Conservation (phyloP, 108 stramenopile genomes). For the Nannochloropsis salina region DNA sequence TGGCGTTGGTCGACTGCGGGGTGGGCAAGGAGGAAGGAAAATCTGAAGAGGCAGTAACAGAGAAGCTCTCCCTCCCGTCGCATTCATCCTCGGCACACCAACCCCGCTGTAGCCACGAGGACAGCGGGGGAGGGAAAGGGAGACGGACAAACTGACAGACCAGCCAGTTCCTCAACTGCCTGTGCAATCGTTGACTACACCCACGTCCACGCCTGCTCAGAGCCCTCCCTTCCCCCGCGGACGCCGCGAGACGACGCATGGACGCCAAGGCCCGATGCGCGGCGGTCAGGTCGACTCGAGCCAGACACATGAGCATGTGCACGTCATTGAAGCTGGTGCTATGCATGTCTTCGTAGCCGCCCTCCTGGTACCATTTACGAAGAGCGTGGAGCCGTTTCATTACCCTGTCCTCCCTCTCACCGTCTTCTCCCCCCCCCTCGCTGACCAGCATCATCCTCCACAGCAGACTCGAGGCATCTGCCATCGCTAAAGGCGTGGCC, state of each 20-base stretch:
- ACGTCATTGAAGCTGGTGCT: background rate
- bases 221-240: background rate
- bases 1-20: slow-evolving; percentile 1
- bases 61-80: background rate
- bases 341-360: background rate
- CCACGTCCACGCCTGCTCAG: too few relatives aligned
- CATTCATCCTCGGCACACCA: background rate
- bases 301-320: background rate
- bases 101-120: background rate
- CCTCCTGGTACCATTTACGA: background rate
- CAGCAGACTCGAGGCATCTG: background rate
- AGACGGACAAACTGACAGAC: background rate
- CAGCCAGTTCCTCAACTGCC: background rate
- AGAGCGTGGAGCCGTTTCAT: background rate
- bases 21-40: background rate
- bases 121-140: background rate
- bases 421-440: background rate
- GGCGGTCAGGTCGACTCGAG: background rate
- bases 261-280: background rate
- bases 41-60: background rate
- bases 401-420: background rate
- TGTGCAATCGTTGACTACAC: background rate
- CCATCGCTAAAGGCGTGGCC: background rate
- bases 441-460: slow-evolving; percentile 8
- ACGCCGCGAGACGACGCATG: background rate